Percentiles rank a stretch among this genome's conserved stretches.
Evolutionary conservation across 257 asterid species (phyloP).

Genomic region (Datura wrightii): DNA sequence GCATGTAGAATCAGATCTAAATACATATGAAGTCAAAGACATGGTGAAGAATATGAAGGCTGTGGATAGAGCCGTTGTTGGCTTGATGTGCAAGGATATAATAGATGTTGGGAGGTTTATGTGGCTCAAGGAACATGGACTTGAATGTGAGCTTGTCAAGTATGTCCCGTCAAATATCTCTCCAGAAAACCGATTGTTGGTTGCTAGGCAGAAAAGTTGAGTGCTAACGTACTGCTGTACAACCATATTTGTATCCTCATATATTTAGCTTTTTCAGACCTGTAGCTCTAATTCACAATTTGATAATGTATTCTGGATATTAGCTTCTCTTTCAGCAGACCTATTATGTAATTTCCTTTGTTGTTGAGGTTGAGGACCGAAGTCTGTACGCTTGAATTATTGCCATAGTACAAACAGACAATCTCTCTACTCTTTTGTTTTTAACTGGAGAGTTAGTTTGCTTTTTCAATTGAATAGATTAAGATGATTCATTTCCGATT

Average conservation of each 20-base stretch:
- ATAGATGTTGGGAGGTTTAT: slow-evolving; percentile 74
- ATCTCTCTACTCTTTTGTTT: background rate
- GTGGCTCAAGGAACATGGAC: slow-evolving; percentile 68
- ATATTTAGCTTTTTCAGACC: background rate
- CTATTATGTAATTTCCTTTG: background rate
- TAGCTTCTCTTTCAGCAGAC: background rate
- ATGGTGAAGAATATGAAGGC: slow-evolving; percentile 64
- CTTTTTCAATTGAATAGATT: background rate
- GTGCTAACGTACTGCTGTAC: background rate
- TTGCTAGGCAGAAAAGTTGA: slow-evolving; percentile 49
- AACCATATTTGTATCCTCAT: background rate
- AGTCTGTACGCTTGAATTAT: background rate
- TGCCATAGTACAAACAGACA: too few relatives aligned
- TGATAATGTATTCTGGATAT: background rate
- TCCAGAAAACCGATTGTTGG: slow-evolving; percentile 84
- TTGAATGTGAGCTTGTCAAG: slow-evolving; percentile 67
- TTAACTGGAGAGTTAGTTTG: background rate
- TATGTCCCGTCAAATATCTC: slow-evolving; percentile 75
- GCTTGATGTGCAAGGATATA: slow-evolving; percentile 95
- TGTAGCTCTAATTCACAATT: background rate
- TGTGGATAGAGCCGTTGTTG: slow-evolving; percentile 70
- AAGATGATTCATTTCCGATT: background rate
- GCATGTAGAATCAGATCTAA: slow-evolving; percentile 33
- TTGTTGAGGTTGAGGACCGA: background rate
- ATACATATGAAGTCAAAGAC: slow-evolving; percentile 57